Evolutionary conservation across 805 yeast genomes (phyloP), one percentile per base, ranked within the genome.

Genomic region (Lipomyces orientalis): DNA sequence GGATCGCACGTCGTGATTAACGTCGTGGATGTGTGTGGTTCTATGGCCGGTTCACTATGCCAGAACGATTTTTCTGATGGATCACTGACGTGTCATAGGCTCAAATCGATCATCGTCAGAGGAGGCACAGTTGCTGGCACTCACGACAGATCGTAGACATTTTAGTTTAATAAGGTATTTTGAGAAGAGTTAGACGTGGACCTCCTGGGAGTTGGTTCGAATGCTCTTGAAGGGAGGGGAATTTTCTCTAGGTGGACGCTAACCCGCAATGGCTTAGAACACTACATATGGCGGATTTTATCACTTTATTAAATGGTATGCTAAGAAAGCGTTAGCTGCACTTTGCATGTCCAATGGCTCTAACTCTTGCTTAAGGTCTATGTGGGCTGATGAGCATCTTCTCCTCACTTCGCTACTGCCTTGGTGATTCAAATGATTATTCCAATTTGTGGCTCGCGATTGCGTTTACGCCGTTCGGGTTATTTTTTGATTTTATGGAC

Each of bases 401-500:
- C 54, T 89, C 96, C 56, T 91, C 97, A 79, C 81, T 92, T 70
- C 84, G 97, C 75, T 95, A 86, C 78, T 87, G 93, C 4, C 81
- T 87, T 2, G 88, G 87, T 14, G 82, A 87, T 72, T 80, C 86
- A 7, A 90, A 87, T 75, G 90, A 90, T 77, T 86, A 88, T 39
- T 65, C 63, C 55, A 74, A 77, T 66, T 74, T 79, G n/a, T 94
- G 90, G 80, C 84, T 97, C 74, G 97, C 98, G 1, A 93, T 93
- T 80, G 88, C 90, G 72, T 92, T 90, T 80, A 91, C 93, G 56
- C 84, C 90, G n/a, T 82, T 94, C 73, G 99, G 99, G 4, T 86
- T 94, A 75, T 92, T 95, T 77, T 94, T 94, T 78, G 99, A 94
- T 79, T 93, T 95, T 78, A 90, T 95, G 78, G 99, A 95, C 78